Conservation (phyloP, 2,329 filamentous ascomycete genomes). For the Parasarocladium wereldwijsianum region DNA sequence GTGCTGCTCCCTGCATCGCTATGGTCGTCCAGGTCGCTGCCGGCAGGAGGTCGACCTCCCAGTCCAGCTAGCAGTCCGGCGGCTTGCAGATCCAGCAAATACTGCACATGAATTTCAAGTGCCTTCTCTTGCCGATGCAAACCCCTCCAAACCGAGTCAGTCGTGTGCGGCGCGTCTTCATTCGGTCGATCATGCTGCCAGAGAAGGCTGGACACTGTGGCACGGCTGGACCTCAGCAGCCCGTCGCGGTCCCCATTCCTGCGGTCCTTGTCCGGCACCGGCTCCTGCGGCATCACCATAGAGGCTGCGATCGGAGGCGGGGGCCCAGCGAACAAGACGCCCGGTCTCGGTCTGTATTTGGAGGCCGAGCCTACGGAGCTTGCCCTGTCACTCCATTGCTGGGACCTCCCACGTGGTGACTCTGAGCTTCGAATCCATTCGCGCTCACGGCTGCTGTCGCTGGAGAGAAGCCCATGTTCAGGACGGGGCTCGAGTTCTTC, state of each 20-base stretch:
- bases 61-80: constrained; percentile 18
- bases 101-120: constrained; percentile 31
- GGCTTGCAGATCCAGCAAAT: constrained; percentile 33
- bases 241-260: not conserved
- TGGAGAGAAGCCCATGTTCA: constrained; percentile 12
- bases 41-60: constrained; percentile 10
- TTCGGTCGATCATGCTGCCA: constrained; percentile 17
- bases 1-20: constrained; percentile 28
- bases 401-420: too few relatives aligned
- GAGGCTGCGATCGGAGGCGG: constrained; percentile 36
- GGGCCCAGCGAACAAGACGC: constrained; percentile 28
- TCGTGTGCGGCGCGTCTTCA: constrained; percentile 9
- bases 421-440: too few relatives aligned
- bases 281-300: constrained; percentile 13
- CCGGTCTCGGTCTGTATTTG: constrained; percentile 14
- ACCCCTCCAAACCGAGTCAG: constrained; percentile 31
- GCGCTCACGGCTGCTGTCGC: too few relatives aligned
- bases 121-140: constrained; percentile 29
- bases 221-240: constrained; percentile 1
- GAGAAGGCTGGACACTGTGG: constrained; percentile 8
- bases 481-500: constrained; percentile 23
- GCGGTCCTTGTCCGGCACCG: constrained; percentile 5
- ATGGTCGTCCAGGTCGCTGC: constrained; percentile 17
- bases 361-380: constrained; percentile 17
- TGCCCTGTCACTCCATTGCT: constrained; percentile 5